Conservation (phyloP, 768 basidiomycete species). For the Termitomyces eurrhizus region DNA sequence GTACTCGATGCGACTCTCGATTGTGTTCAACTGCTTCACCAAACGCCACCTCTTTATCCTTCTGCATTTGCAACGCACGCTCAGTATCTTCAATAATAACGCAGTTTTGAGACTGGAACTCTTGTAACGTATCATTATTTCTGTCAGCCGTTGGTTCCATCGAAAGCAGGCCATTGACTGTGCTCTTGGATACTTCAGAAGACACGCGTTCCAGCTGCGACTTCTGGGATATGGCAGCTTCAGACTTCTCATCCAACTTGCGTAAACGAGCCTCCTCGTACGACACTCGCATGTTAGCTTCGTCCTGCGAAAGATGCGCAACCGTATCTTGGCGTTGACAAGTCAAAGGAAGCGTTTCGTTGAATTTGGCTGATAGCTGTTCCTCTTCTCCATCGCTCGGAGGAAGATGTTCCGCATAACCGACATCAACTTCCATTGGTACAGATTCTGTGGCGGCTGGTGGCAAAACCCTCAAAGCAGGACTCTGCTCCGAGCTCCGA, state of each 20-base stretch:
- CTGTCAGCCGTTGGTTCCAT: not conserved
- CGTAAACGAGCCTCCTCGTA: conserved; percentile 4
- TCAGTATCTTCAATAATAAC: not conserved
- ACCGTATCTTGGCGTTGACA: not conserved
- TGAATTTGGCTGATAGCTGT: not conserved
- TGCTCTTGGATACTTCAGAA: not conserved
- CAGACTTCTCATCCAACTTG: conserved; percentile 6
- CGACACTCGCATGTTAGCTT: not conserved
- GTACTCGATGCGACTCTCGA: not conserved
- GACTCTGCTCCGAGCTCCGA: conserved; percentile 21
- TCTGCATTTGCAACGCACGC: conserved; percentile 5
- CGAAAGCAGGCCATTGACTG: not conserved
- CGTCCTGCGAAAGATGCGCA: not conserved
- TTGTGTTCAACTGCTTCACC: not conserved
- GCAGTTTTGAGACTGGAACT: not conserved
- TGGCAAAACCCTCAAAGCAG: not conserved
- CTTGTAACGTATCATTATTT: not conserved
- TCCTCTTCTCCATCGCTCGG: not conserved
- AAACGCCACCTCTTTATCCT: conserved; percentile 2
- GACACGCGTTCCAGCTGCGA: conserved; percentile 4
- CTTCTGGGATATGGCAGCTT: conserved; percentile 6
- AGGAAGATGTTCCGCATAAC: not conserved
- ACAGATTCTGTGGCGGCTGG: not conserved
- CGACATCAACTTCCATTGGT: not conserved
- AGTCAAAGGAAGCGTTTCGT: not conserved